Evolutionary conservation across 192 early-diverging fungal genomes (phyloP).

Genomic region (Coemansia sp.): DNA sequence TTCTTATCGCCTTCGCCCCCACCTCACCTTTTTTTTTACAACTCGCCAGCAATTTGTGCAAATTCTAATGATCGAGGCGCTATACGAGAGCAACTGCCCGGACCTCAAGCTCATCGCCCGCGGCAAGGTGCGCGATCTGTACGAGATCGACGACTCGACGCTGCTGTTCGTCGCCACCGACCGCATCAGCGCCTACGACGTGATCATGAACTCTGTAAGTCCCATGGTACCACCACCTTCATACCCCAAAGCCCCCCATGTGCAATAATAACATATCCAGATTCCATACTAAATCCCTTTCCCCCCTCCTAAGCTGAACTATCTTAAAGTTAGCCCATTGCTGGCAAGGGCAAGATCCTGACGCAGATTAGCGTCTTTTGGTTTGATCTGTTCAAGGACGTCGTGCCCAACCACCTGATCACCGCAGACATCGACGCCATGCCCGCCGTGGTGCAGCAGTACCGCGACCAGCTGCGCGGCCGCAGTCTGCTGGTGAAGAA

Average conservation of each 20-base stretch:
- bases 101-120: constrained; percentile 89
- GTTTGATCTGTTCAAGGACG: constrained; percentile 85
- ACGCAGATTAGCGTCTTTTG: constrained; percentile 95
- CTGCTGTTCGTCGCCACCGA: constrained; percentile 98
- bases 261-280: too few species aligned
- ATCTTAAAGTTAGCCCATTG: constrained; percentile 53
- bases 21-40: not conserved
- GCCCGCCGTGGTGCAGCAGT: constrained; percentile 83
- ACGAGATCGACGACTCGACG: constrained; percentile 80
- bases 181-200: constrained; percentile 96
- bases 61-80: constrained; percentile 46
- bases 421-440: constrained; percentile 91
- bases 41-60: constrained; percentile 2
- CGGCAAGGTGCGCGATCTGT: constrained; percentile 97
- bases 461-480: constrained; percentile 83
- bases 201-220: constrained; percentile 95
- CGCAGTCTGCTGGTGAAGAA: constrained; percentile 91
- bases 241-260: not conserved
- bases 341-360: constrained; percentile 96
- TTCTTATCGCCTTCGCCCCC: constrained; percentile 10
- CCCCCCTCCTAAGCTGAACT: not conserved
- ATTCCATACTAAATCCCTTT: too few species aligned
- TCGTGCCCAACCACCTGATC: constrained; percentile 97
- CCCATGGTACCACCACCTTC: not conserved
- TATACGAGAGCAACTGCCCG: constrained; percentile 78